Conservation (phyloP, 2,329 filamentous ascomycete species). For the Cryphonectria radicalis region DNA sequence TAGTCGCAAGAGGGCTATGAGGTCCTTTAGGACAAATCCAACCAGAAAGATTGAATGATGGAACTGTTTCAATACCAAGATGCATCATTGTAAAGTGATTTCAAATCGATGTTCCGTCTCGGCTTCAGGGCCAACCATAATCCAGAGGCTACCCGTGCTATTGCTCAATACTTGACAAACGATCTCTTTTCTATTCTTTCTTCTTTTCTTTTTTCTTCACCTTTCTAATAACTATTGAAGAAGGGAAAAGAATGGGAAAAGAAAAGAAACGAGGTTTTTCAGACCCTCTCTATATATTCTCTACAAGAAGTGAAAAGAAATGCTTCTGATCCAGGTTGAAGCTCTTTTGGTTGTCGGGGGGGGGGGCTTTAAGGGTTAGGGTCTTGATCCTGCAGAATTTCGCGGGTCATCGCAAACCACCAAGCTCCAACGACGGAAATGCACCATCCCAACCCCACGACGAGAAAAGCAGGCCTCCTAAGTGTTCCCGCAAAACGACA, state of each 20-base stretch:
- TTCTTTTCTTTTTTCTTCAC: no score
- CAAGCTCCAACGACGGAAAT: not conserved
- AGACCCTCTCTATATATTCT: not conserved
- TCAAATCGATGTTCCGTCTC: not conserved
- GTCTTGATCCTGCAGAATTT: conserved; percentile 10
- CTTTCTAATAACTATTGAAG: no score
- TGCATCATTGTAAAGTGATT: not conserved
- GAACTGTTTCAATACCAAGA: not conserved
- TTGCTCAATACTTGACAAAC: not conserved
- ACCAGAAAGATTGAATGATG: not conserved
- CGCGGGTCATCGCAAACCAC: conserved; percentile 2
- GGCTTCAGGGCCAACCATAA: not conserved
- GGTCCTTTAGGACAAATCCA: not conserved
- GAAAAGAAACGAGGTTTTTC: not conserved
- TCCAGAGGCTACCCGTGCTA: not conserved
- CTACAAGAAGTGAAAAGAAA: not conserved
- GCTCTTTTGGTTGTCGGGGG: no score
- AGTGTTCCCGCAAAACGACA: not conserved
- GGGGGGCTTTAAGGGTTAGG: not conserved
- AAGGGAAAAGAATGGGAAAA: no score
- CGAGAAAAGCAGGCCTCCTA: not conserved
- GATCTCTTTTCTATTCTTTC: not conserved
- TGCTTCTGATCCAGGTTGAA: not conserved
- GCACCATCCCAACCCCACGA: not conserved
- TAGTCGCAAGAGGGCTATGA: not conserved